phyloP scores from a whole-genome alignment of 805 yeast species.

The Huiozyma sinensis region DNA sequence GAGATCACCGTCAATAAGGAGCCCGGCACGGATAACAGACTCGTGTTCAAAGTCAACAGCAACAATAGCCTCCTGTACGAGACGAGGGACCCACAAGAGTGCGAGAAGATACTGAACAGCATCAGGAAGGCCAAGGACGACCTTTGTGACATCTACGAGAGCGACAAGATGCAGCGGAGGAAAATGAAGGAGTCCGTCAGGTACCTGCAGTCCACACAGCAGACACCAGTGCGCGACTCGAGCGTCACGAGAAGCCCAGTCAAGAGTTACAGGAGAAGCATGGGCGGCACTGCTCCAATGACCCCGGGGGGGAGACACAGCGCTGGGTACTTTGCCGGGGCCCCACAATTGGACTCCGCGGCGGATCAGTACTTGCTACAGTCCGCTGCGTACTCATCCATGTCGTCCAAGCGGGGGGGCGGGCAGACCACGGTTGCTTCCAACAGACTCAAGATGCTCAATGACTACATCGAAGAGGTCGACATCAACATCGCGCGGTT shows the following conservation, averaged over 20 bases:
- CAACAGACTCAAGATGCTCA: constrained; percentile 41
- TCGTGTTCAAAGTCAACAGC: constrained; percentile 9
- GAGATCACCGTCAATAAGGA: constrained; percentile 40
- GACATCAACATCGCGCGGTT: constrained; percentile 59
- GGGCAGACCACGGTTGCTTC: constrained; percentile 35
- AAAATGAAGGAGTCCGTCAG: constrained; percentile 36
- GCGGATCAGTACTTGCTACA: constrained; percentile 35
- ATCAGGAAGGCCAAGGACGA: constrained; percentile 55
- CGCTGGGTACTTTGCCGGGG: not conserved
- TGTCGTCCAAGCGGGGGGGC: constrained; percentile 50
- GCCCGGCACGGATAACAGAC: constrained; percentile 9
- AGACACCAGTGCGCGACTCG: constrained; percentile 23
- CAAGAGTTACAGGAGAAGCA: constrained; percentile 27
- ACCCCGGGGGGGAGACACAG: constrained; percentile 12
- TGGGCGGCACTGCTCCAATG: constrained; percentile 4
- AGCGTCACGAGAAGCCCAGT: constrained; percentile 25
- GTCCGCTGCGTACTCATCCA: constrained; percentile 43
- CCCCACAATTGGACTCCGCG: not conserved
- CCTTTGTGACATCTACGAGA: constrained; percentile 42
- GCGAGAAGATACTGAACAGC: constrained; percentile 38
- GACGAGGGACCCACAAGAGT: constrained; percentile 17
- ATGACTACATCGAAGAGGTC: constrained; percentile 55
- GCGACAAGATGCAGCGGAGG: constrained; percentile 36
- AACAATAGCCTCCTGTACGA: constrained; percentile 12
- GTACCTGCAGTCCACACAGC: constrained; percentile 29